Percentiles rank a stretch among this genome's conserved stretches.
Conservation (phyloP, 2,329 filamentous ascomycete genomes). For the Penicillium sp. region DNA sequence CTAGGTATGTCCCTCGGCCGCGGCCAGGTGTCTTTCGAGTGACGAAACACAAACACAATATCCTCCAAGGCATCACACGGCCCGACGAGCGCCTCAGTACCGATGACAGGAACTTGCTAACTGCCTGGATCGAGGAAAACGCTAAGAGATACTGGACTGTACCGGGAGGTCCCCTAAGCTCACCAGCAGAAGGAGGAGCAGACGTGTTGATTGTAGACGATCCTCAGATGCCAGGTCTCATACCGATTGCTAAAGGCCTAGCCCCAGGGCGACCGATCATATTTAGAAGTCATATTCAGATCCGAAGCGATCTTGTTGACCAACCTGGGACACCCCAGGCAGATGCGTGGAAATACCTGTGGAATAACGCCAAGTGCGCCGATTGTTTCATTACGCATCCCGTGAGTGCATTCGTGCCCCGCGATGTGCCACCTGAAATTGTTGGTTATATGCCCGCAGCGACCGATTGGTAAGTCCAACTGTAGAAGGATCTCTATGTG, state of each 20-base stretch:
- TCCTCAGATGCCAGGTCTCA: conserved; percentile 81
- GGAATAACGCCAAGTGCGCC: conserved; percentile 71
- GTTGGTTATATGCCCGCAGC: conserved; percentile 80
- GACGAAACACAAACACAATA: conserved; percentile 89
- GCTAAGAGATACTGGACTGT: conserved; percentile 76
- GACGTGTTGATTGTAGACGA: conserved; percentile 81
- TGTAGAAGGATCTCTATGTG: neutral
- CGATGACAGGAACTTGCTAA: conserved; percentile 67
- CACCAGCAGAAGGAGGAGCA: conserved; percentile 72
- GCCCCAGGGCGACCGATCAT: conserved; percentile 78
- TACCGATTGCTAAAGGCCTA: conserved; percentile 72
- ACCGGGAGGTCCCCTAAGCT: conserved; percentile 69
- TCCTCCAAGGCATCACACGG: conserved; percentile 77
- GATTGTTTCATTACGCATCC: conserved; percentile 86
- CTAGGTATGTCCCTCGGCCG: conserved; percentile 75
- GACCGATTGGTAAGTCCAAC: conserved; percentile 69
- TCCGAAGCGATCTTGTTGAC: conserved; percentile 74
- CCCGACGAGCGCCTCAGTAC: conserved; percentile 68
- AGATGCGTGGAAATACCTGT: conserved; percentile 77
- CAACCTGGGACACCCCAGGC: conserved; percentile 69
- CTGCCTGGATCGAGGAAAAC: conserved; percentile 75
- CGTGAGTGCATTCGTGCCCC: conserved; percentile 75
- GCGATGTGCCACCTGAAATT: conserved; percentile 67
- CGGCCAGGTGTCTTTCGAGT: conserved; percentile 79
- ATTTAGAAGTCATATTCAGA: conserved; percentile 83